Base-by-base conservation (phyloP, 306 rosid species). In the Calophaca sinica region DNA sequence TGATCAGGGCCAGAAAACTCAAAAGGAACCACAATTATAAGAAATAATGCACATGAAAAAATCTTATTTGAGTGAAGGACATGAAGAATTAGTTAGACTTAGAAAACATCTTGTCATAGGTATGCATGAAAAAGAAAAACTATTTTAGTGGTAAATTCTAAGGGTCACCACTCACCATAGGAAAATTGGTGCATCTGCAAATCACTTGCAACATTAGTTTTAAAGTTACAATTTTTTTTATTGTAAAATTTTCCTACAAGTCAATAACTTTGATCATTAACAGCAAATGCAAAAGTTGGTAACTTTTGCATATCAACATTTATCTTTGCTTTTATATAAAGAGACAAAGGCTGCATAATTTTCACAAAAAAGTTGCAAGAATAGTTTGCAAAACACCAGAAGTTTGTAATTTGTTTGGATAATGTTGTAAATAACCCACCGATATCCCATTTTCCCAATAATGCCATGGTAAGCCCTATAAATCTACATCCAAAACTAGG, bases 1-100 rank as follows among this genome's bases (percentile, higher is more conserved):
- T 62, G 53, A 26, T 26, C 51, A 55, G 53, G 45, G 35, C 58
- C 59, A 9, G 60, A 53, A 72, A 87, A 67, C 68, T 68, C 44
- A 62, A 58, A 83, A 67, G 68, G 46, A 62, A 57, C 57, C 36
- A 9, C 36, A 42, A 3, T 50, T 31, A 74, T 60, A 46, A 50
- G 55, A 80, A 52, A 69, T 31, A 69, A 46, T 49, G n/a, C 54
- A 50, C 62, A 38, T 33, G 14, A 44, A 13, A 36, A 53, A 6
- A n/a, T 59, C 46, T 15, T n/a, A 65, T 69, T 12, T 20, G 68
- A 62, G 52, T 62, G 36, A 75, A 77, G 38, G 66, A 45, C 26
- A 68, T 55, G 39, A 63, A 73, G 15, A 72, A 59, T 2, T 14
- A 44, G 32, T 58, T 44, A 58, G 29, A 36, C 38, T n/a, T 14